Percentiles rank a stretch among this genome's conserved stretches.
Evolutionary conservation across 352 stramenopile species (phyloP).

Genomic region (Globisporangium sylvaticum): DNA sequence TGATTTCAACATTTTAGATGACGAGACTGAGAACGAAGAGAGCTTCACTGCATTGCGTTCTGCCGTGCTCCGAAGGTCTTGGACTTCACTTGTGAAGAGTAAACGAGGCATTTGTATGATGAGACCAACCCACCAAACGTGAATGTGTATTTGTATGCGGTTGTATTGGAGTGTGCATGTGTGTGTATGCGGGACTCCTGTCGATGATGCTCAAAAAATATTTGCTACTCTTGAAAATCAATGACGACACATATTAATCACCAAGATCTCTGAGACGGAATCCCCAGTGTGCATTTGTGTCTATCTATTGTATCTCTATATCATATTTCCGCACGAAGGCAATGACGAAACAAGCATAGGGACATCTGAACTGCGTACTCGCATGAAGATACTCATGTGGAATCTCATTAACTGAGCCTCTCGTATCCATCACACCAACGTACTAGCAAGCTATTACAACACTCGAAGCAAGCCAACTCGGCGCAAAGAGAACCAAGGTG

Average conservation of each 20-base stretch:
- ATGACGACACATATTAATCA: slow-evolving; percentile 88
- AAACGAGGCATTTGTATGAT: slow-evolving; percentile 93
- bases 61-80: slow-evolving; percentile 58
- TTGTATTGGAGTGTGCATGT: slow-evolving; percentile 9
- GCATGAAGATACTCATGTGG: slow-evolving; percentile 82
- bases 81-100: slow-evolving; percentile 73
- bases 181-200: slow-evolving; percentile 16
- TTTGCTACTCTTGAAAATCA: slow-evolving; percentile 90
- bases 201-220: slow-evolving; percentile 86
- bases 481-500: slow-evolving; percentile 66
- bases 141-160: slow-evolving; percentile 18
- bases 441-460: too few relatives aligned
- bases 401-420: slow-evolving; percentile 91
- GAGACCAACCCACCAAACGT: slow-evolving; percentile 53
- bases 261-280: slow-evolving; percentile 89
- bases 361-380: slow-evolving; percentile 68
- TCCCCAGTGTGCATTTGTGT: not conserved
- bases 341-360: slow-evolving; percentile 88
- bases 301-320: slow-evolving; percentile 1
- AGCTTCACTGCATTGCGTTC: slow-evolving; percentile 71
- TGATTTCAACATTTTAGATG: slow-evolving; percentile 89
- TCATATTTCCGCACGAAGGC: slow-evolving; percentile 25
- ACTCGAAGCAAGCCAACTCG: too few relatives aligned
- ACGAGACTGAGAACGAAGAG: slow-evolving; percentile 86
- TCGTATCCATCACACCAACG: slow-evolving; percentile 8